A percentile compares a stretch with the other conserved stretches of the same genome.
Evolutionary conservation across 1,139 yeast genomes (phyloP).

Genomic region (Blastobotrys raffinosifermentans): DNA sequence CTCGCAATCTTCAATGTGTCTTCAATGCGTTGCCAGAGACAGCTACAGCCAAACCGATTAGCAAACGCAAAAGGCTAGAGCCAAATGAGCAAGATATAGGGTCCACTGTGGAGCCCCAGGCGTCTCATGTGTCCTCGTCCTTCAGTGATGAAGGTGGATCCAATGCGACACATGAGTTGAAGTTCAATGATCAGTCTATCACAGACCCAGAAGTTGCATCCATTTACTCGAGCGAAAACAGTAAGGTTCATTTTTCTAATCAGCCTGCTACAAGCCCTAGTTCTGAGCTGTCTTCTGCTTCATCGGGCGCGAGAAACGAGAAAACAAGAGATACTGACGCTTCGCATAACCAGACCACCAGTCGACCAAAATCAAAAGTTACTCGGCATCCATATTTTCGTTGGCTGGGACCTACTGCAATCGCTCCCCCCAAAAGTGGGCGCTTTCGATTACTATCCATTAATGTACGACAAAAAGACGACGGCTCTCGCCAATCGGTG

Average conservation of each 20-base stretch:
- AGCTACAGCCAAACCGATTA: background rate
- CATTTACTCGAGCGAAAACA: slow-evolving; percentile 3
- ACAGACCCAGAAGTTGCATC: no score
- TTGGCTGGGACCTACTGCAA: slow-evolving; percentile 29
- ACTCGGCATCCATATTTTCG: slow-evolving; percentile 27
- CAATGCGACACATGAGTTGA: no score
- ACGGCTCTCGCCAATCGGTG: slow-evolving; percentile 8
- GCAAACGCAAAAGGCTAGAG: slow-evolving; percentile 1
- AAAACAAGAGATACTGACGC: background rate
- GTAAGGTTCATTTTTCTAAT: background rate
- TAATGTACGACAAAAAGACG: slow-evolving; percentile 16
- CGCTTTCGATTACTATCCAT: slow-evolving; percentile 25
- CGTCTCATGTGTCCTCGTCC: no score
- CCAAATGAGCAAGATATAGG: no score
- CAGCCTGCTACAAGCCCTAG: slow-evolving; percentile 1
- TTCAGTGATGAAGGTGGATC: no score
- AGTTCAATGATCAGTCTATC: no score
- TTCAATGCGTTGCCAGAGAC: slow-evolving; percentile 9
- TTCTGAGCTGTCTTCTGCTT: background rate
- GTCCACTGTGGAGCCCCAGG: no score
- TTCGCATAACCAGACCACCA: background rate
- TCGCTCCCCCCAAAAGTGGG: slow-evolving; percentile 28
- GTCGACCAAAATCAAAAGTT: background rate
- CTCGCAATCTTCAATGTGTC: slow-evolving; percentile 16
- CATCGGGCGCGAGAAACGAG: slow-evolving; percentile 7